Evolutionary conservation across 2,329 filamentous ascomycete species (phyloP), one percentile per base, ranked within the genome.

Genomic region (Colletotrichum incanum): DNA sequence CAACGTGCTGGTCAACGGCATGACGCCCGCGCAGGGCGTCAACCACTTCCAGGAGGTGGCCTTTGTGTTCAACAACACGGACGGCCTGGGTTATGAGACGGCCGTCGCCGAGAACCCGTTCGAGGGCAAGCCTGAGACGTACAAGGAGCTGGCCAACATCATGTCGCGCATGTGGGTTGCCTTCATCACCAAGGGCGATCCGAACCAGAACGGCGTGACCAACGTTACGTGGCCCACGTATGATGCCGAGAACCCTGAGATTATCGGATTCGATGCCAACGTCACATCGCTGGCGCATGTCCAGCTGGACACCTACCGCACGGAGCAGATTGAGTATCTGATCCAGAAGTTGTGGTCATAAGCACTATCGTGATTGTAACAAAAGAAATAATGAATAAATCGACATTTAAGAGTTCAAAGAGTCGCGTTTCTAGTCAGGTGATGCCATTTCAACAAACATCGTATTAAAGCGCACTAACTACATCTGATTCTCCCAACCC

Each of bases 131-230:
- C 83, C 86, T 1, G 76, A 83, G 62, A 82, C 81, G 1, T 86
- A 83, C 71, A 70, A 80, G 14, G 74, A 77, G 66, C 78, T 90
- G 28, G 84, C 86, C 20, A 78, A 83, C 54, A 77, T 85, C 74
- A 89, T 89, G 84, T 82, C 82, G 58, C 79, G 81, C 61, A 86
- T 86, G 82, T 89, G 88, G 88, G 83, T 85, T 31, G 82, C 80
- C 5, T 90, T 89, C 73, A 82, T 88, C 62, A 79, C 83, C 60
- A 80, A 80, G 55, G 77, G 83, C 26, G 80, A 87, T 76, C 87
- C 87, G 28, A 87, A 85, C 71, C 41, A n/a, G 59, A 54, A 61
- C 56, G 74, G 55, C 41, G 56, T 26, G 26, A 61, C 60, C 28
- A 43, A 58, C 31, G 56, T 56, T 18, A 23, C 49, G 37, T 89